Base-by-base conservation (phyloP, 352 stramenopile genomes). In the Globisporangium camurandrum region DNA sequence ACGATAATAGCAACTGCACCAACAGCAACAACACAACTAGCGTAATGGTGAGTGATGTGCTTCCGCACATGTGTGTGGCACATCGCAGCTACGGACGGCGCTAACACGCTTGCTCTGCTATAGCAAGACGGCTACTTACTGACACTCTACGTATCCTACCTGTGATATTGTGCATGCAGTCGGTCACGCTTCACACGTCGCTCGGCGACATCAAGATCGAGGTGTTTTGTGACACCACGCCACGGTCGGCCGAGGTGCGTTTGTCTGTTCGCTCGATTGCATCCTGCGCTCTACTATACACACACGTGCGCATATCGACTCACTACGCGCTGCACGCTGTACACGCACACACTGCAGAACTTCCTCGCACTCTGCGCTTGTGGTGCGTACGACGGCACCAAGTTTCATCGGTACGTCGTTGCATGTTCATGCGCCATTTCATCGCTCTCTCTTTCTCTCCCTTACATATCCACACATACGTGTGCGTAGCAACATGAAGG, bases 151-250 rank as follows among this genome's bases (percentile, higher is more conserved):
- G n/a, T n/a, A n/a, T n/a, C n/a, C n/a, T n/a, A n/a, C n/a, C n/a
- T n/a, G n/a, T n/a, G n/a, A n/a, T n/a, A n/a, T n/a, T n/a, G n/a
- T n/a, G n/a, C n/a, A 12, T 12, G 31, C 54, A 92, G 84, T 95
- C 93, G 24, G 89, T 98, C 28, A 98, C 93, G 37, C 75, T 99
- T 16, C 88, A 98, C 58, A 99, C 96, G 43, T 93, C 66, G 3
- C 66, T 97, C 4, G 96, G 96, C 23, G 90, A 98, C 57, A 76
- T 98, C 43, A 98, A 98, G 67, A 88, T 98, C 53, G 96, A 98
- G 71, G 80, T 98, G 28, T 97, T 88, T 66, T 98, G 91, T 61
- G 92, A 98, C 68, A 97, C 89, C 8, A 84, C 87, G 31, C 93
- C 88, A 9, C 70, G 74, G 54, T 93, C 93, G 12, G 76, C 82